Base-by-base conservation (phyloP, 257 asterid species). In the Solanum habrochaites region DNA sequence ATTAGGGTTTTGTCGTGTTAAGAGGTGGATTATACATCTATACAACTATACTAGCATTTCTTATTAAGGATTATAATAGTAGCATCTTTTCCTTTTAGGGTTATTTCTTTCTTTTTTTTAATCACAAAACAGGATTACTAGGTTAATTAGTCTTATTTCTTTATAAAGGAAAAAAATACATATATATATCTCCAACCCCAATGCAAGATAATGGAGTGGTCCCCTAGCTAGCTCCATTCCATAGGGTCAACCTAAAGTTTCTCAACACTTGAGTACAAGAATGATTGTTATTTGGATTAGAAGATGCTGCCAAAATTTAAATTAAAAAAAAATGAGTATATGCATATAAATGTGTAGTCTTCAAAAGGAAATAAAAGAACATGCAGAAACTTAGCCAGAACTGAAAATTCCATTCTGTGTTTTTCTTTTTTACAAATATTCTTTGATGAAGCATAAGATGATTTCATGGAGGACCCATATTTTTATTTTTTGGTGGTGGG, bases 191-290 rank as follows among this genome's bases (percentile, higher is more conserved):
- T 81, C 67, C 11, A 81, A 81, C 2, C 85, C 85, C 85, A 81
- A 81, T 14, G 69, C 42, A 31, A 31, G 11, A 81, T 81, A 52
- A 81, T 49, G 66, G 62, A 49, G 69, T 81, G 85, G 85, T 49
- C 85, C 85, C 85, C 25, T 29, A 27, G 9, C 62, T 72, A 72
- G 52, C 82, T 21, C 82, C 15, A 42, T 42, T 81, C 69, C 45
- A 81, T 81, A 81, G 85, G 69, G 85, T 81, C 85, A 81, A 81
- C 85, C 43, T 81, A 81, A 81, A 81, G 85, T 81, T 81, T 81
- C 31, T 81, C 85, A 49, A 49, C 69, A 81, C 85, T 81, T 18
- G 85, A 81, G 85, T 81, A 49, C 45, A 81, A 49, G 31, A 81
- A 81, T 49, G 85, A 81, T 49, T 73, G 82, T 73, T 49, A 49